Conservation (phyloP, 1,139 yeast species). For the Lodderomyces metapsilosis region DNA sequence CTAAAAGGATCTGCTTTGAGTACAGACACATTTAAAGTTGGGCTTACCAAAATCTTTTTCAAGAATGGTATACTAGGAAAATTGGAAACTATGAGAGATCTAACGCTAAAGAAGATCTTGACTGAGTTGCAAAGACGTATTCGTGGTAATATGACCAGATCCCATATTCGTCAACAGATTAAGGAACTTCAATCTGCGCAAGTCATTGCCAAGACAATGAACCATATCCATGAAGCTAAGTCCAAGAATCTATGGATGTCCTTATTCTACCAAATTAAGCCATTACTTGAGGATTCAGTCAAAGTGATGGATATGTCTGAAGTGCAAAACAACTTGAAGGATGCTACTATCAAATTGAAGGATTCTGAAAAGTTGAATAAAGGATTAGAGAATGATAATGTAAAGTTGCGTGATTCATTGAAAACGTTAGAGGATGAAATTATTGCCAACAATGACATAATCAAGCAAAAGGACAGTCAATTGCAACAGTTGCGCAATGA, state of each 20-base stretch:
- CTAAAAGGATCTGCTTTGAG: constrained; percentile 62
- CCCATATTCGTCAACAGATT: constrained; percentile 48
- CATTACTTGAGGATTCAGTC: constrained; percentile 66
- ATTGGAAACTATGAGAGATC: constrained; percentile 76
- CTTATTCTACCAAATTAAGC: constrained; percentile 69
- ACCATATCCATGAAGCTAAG: constrained; percentile 44
- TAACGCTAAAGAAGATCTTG: constrained; percentile 54
- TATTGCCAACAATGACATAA: constrained; percentile 23
- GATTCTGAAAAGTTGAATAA: constrained; percentile 43
- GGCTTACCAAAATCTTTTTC: constrained; percentile 85
- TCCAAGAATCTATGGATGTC: constrained; percentile 75
- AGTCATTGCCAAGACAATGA: constrained; percentile 63
- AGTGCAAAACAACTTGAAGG: constrained; percentile 50
- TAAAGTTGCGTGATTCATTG: constrained; percentile 43
- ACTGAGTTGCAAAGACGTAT: constrained; percentile 65
- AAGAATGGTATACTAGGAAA: constrained; percentile 92
- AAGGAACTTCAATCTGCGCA: constrained; percentile 70
- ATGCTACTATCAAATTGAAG: constrained; percentile 35
- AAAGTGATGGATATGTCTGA: constrained; percentile 56
- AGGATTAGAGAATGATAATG: constrained; percentile 49
- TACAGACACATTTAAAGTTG: constrained; percentile 67
- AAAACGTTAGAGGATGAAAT: constrained; percentile 49
- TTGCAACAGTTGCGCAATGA: constrained; percentile 25
- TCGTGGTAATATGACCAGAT: constrained; percentile 64
- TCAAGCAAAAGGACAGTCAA: constrained; percentile 27